Conservation (phyloP, 1,284 basidiomycete species). For the Meira nashicola region DNA sequence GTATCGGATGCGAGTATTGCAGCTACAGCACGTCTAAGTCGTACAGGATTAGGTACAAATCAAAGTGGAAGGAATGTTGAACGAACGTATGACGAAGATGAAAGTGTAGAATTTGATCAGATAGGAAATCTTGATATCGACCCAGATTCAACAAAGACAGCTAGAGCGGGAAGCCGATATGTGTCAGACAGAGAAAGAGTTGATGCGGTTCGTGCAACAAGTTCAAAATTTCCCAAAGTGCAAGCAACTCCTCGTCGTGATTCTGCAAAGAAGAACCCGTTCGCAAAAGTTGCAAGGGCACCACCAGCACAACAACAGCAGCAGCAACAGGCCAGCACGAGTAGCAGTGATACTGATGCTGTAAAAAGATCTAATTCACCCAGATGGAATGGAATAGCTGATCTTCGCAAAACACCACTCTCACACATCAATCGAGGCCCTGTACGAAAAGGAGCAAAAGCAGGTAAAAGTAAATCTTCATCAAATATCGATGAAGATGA, state of each 20-base stretch:
- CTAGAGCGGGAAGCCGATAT: too few species aligned
- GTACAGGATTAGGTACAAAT: neutral
- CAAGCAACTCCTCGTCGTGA: slow-evolving; percentile 28
- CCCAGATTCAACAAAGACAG: neutral
- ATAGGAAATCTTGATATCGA: neutral
- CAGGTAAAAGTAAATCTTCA: slow-evolving; percentile 4
- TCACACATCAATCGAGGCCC: slow-evolving; percentile 36
- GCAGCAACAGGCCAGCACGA: slow-evolving; percentile 17
- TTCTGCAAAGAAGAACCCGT: slow-evolving; percentile 37
- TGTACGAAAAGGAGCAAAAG: slow-evolving; percentile 17
- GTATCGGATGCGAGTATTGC: neutral
- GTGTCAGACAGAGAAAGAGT: too few species aligned
- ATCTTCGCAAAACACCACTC: slow-evolving; percentile 64
- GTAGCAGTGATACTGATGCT: neutral
- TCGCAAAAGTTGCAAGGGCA: slow-evolving; percentile 15
- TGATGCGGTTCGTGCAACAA: neutral
- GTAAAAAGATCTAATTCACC: slow-evolving; percentile 44
- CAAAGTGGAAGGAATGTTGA: neutral
- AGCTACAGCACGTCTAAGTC: neutral
- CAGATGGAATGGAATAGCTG: slow-evolving; percentile 69
- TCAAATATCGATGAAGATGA: slow-evolving; percentile 24
- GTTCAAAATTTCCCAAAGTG: slow-evolving; percentile 14
- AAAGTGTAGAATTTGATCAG: neutral
- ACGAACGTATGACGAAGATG: too few species aligned
- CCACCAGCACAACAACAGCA: neutral